Evolutionary conservation across 805 yeast genomes (phyloP), one percentile per base, ranked within the genome.

Genomic region (Cephaloascus fragrans): DNA sequence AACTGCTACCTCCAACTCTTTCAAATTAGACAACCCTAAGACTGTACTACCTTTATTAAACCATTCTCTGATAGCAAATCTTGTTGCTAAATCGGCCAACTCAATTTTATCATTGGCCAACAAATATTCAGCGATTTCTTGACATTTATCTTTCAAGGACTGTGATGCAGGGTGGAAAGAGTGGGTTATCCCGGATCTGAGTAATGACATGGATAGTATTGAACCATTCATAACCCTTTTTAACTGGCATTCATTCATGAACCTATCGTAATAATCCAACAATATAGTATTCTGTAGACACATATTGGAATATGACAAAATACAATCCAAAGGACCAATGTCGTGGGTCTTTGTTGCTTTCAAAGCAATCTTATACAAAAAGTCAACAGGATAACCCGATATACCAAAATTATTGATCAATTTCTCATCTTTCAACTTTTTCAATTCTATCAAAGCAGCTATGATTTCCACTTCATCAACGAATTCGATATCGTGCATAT

Each of bases 401-500:
- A 87, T 60, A 8, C 97, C 97, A 44, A 89, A 70, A 46, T 78
- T 66, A 29, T 56, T 64, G 36, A 85, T 69, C 2, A 71, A 31
- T 0, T 95, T 95, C 45, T 75, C 77, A 4, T 66, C 47, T 52
- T 86, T 83, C 47, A 89, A 59, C 36, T 55, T 57, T 47, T 63
- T 71, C 47, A 87, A 63, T 47, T 77, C 80, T 19, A 55, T 60
- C 38, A 90, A 61, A 0, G 95, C 96, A 19, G 56, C 80, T 14
- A 74, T 49, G 3, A 80, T 73, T 18, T 73, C 72, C 1, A 55
- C 64, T 26, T 71, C 71, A 1, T 69, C 55, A 5, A 78, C 83
- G 57, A 89, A 90, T 55, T 89, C 97, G 36, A 88, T 75, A 53
- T 89, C 97, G 58, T 90, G 97, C 47, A 88, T 64, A 55, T 84